A percentile compares a stretch with the other conserved stretches of the same genome.
Conservation (phyloP, 768 basidiomycete species). For the Boletus barrowsii region DNA sequence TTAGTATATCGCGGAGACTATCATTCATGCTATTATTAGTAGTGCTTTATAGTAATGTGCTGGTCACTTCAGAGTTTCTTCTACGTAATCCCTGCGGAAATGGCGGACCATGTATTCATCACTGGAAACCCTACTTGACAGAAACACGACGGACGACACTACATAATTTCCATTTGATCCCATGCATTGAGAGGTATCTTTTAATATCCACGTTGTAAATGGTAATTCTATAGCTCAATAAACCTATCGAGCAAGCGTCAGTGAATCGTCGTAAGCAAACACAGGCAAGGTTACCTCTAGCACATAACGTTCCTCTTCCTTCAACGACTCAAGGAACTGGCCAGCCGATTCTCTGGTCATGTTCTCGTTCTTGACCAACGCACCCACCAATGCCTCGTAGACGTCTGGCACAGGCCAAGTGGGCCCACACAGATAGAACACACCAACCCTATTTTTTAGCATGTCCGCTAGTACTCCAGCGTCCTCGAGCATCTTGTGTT, state of each 20-base stretch:
- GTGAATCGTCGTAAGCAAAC: not conserved
- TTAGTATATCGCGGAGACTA: conserved; percentile 25
- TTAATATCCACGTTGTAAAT: not conserved
- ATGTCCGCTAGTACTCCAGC: conserved; percentile 70
- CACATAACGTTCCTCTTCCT: conserved; percentile 97
- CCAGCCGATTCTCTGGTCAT: conserved; percentile 65
- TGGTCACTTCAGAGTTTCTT: not conserved
- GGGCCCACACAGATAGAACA: conserved; percentile 96
- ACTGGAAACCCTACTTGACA: not conserved
- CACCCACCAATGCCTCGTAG: conserved; percentile 85
- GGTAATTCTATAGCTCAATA: conserved; percentile 13
- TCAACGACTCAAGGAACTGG: conserved; percentile 80
- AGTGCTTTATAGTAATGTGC: not conserved
- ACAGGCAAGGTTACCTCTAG: conserved; percentile 58
- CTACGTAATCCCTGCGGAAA: not conserved
- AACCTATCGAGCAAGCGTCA: conserved; percentile 16
- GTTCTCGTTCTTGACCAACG: conserved; percentile 70
- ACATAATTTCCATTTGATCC: not conserved
- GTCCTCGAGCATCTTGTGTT: conserved; percentile 96
- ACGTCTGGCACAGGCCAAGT: conserved; percentile 99
- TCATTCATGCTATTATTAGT: conserved; percentile 19
- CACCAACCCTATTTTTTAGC: conserved; percentile 70
- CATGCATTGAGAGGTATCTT: not conserved
- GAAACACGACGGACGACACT: not conserved
- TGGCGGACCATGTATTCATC: not conserved